Percentiles rank a stretch among this genome's conserved stretches.
phyloP scores from a whole-genome alignment of 139 green algal genomes.

The Chlorella vulgaris region DNA sequence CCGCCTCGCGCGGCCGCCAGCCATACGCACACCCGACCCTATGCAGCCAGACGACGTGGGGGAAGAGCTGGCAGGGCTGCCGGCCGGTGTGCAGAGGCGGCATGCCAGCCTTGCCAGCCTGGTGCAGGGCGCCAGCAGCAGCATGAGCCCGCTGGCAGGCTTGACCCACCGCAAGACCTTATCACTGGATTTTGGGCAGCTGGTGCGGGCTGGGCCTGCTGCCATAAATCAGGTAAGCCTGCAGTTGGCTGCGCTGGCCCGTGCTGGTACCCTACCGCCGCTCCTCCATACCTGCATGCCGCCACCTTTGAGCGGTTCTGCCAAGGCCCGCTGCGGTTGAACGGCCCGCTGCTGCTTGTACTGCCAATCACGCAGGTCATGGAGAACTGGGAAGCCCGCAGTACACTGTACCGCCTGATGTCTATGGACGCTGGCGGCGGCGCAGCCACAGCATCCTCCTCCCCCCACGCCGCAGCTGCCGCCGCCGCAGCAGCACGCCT shows the following conservation, averaged over 20 bases:
- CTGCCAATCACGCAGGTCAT: slow-evolving; percentile 19
- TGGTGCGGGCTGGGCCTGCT: slow-evolving; percentile 22
- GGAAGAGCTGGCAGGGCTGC: background rate
- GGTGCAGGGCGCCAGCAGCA: background rate
- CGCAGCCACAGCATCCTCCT: background rate
- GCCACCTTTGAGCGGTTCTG: no score
- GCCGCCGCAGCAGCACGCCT: slow-evolving; percentile 1
- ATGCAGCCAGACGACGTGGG: background rate
- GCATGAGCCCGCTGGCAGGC: background rate
- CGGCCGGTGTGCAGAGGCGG: no score
- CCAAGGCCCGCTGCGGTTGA: no score
- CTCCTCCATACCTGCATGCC: background rate
- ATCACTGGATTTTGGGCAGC: slow-evolving; percentile 1
- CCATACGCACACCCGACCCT: background rate
- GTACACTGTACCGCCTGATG: slow-evolving; percentile 20
- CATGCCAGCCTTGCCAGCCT: background rate
- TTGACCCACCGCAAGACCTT: slow-evolving; percentile 9
- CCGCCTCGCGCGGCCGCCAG: background rate
- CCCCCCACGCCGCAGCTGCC: background rate
- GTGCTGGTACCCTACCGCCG: background rate
- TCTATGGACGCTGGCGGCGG: slow-evolving; percentile 13
- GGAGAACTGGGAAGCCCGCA: slow-evolving; percentile 25
- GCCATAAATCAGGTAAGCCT: slow-evolving; percentile 18
- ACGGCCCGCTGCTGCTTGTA: no score
- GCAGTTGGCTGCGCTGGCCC: no score